Evolutionary conservation across 164 flowering plant genomes (phyloP), one percentile per base, ranked within the genome.

Genomic region (Amborella trichopoda): DNA sequence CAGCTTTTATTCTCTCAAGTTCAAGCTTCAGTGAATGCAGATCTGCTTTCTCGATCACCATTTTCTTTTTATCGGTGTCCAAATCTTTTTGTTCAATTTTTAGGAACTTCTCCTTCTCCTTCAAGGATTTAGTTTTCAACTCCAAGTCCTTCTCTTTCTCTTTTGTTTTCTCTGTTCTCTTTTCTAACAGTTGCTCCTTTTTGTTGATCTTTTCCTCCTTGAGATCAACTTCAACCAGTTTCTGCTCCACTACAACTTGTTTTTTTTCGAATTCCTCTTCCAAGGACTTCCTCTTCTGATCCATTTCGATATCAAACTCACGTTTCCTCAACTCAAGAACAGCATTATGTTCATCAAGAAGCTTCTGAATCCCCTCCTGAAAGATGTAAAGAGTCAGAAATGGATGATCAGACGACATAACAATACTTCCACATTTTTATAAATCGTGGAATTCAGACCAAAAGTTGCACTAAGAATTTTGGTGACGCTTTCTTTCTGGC

Each of bases 71-170:
- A 53, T 71, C 75, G 33, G 19, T 48, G 26, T 70, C 79, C 55
- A 78, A 39, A 40, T 39, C 61, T 53, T 76, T 85, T 62, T 78
- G 83, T 42, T 75, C 77, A 23, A 39, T 53, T 59, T 77, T 75
- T 17, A 78, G 8, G 24, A 61, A 56, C 47, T 77, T 93, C 23
- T 91, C 91, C 53, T 41, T 75, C 54, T 84, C 90, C 55, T 66
- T 87, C 47, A 76, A 46, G 34, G 54, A 33, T 66, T 80, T 91
- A 46, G 60, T 42, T 55, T 62, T 77, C 28, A 20, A 50, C 24
- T 80, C 94, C 61, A 71, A 48, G 12, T 74, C 84, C 55, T 70
- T 76, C 55, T 88, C 93, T 58, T 78, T 84, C 60, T 80, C 96
- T 63, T 75, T 84, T 13, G 63, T 28, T 54, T 83, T 80, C 44